Evolutionary conservation across 2,329 filamentous ascomycete genomes (phyloP), one percentile per base, ranked within the genome.

Genomic region (Neurospora sp.): DNA sequence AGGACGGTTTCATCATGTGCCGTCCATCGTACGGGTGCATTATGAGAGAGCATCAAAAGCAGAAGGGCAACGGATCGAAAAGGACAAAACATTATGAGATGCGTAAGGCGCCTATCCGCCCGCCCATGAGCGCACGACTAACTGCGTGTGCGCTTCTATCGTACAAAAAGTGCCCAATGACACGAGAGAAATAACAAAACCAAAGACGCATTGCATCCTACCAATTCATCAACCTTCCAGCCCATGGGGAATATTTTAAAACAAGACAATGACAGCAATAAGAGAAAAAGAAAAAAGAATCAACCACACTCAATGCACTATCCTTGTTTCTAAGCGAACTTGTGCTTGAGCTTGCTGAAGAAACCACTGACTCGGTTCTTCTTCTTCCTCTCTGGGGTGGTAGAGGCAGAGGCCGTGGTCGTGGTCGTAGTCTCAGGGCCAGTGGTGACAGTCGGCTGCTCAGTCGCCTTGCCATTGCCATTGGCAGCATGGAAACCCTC

Each of bases 291-390:
- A 62, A 28, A 28, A 23, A 62, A 10, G 52, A 28, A 62, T 58
- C 13, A 62, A 28, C 52, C 38, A 62, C 28, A 15, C 43, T 15
- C 68, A 28, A 69, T 17, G 17, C 46, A 42, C 52, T 62, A 19
- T 70, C 67, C 71, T 70, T 73, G 69, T 78, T 76, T 79, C 73
- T 75, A 72, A 28, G 77, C 75, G n/a, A 81, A 73, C 77, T 80
- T 87, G 74, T 80, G 77, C 80, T 84, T 85, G 76, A 87, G 76
- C 81, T 86, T 87, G 79, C 80, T 82, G 77, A 91, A 87, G 75
- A 91, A 85, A 68, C 84, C 81, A 79, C 89, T 91, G 71, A 90
- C 75, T 69, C 89, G 84, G 79, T 87, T 83, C 83, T 89, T 89
- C 84, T 89, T 90, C 84, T 90, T 91, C 81, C 87, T 88, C 68